A percentile compares a stretch with the other conserved stretches of the same genome.
Evolutionary conservation across 345 rosid genomes (phyloP).

Genomic region (Aethionema arabicum): DNA sequence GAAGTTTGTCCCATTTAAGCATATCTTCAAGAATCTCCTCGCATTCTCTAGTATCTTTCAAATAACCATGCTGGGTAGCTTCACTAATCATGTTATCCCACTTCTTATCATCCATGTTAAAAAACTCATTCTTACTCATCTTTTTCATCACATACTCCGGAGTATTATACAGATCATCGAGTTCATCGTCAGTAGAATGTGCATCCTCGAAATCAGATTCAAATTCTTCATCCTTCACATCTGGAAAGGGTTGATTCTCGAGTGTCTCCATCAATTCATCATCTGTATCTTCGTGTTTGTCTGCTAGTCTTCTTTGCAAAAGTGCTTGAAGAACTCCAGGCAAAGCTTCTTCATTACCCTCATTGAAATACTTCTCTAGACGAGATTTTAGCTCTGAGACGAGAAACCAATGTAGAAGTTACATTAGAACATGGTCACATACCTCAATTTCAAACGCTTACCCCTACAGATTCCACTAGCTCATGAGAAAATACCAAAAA

Average conservation of each 20-base stretch:
- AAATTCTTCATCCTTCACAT: constrained; percentile 58
- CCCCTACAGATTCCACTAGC: constrained; percentile 2
- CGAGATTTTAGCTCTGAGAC: constrained; percentile 58
- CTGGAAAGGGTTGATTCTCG: constrained; percentile 45
- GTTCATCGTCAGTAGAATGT: constrained; percentile 68
- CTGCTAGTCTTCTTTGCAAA: constrained; percentile 49
- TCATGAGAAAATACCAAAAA: not conserved
- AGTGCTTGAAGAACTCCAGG: constrained; percentile 66
- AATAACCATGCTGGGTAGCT: constrained; percentile 53
- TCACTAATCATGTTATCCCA: constrained; percentile 85
- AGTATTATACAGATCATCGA: constrained; percentile 65
- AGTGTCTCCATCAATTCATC: constrained; percentile 63
- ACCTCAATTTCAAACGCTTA: constrained; percentile 3
- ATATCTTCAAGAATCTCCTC: constrained; percentile 83
- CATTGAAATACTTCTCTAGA: constrained; percentile 66
- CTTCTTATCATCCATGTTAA: constrained; percentile 77
- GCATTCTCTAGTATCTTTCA: constrained; percentile 75
- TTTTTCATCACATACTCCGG: constrained; percentile 49
- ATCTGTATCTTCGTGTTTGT: constrained; percentile 73
- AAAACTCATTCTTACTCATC: constrained; percentile 61
- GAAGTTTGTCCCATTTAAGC: constrained; percentile 90
- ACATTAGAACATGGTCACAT: not conserved
- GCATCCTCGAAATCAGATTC: constrained; percentile 75
- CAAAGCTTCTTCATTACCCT: constrained; percentile 72
- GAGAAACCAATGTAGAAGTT: constrained; percentile 20